These are phyloP conservation scores for Puccinellia tenuiflora DNA, from an alignment of 176 grass and related monocot species.

Conservation along the genomic window DNA sequence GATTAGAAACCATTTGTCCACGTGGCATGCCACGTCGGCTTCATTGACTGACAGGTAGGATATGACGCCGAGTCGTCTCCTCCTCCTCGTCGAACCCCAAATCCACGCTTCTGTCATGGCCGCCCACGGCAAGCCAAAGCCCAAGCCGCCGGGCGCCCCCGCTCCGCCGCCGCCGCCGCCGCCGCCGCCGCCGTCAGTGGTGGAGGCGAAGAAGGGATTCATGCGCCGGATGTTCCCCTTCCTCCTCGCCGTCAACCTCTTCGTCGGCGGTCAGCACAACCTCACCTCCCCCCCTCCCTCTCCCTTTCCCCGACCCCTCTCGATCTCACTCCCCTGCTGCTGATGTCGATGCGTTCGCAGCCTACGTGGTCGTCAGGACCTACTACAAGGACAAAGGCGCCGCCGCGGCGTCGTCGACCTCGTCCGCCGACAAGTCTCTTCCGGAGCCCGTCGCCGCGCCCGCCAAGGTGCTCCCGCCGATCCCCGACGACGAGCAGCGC, in stretches of 20 bases:
- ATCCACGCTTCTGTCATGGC: no score
- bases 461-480: slow-evolving; percentile 50
- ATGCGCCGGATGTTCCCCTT: slow-evolving; percentile 65
- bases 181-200: not conserved
- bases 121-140: slow-evolving; percentile 34
- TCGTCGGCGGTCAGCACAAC: slow-evolving; percentile 53
- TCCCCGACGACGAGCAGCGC: slow-evolving; percentile 67
- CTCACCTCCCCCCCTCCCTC: not conserved
- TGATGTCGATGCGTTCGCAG: slow-evolving; percentile 25
- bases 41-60: no score
- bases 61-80: no score
- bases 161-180: slow-evolving; percentile 6
- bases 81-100: no score
- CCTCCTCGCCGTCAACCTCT: slow-evolving; percentile 63
- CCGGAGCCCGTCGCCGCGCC: slow-evolving; percentile 4
- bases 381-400: slow-evolving; percentile 31
- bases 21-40: no score
- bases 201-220: slow-evolving; percentile 54
- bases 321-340: not conserved
- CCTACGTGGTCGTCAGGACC: slow-evolving; percentile 56
- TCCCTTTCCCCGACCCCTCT: not conserved
- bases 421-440: slow-evolving; percentile 1
- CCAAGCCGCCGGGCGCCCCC: not conserved
- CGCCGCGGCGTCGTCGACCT: not conserved
- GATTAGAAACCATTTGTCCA: no score